A percentile compares a stretch with the other conserved stretches of the same genome.
These are phyloP conservation scores for Syzygium aqueum DNA, from an alignment of 345 rosid species.

Conservation along the genomic window DNA sequence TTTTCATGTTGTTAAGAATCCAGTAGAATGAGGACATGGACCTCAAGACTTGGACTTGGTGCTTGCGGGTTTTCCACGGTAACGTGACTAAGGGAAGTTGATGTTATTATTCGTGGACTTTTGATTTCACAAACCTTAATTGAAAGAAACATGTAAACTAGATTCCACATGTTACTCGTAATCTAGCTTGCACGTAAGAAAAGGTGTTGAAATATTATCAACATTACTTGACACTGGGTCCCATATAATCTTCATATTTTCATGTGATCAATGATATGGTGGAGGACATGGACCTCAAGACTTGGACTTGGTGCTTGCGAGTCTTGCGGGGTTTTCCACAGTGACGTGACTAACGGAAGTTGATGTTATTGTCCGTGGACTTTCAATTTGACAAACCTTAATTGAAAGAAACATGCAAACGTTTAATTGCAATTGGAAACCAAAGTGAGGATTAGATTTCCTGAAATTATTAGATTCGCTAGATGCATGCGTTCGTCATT, in stretches of 20 bases:
- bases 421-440: not conserved
- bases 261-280: too few species aligned
- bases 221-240: too few species aligned
- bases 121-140: not conserved
- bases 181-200: too few species aligned
- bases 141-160: not conserved
- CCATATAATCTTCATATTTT: too few species aligned
- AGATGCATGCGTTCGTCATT: accelerated
- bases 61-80: accelerated
- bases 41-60: not conserved
- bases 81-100: not conserved
- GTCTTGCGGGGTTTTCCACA: too few species aligned
- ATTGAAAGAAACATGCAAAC: not conserved
- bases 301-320: too few species aligned
- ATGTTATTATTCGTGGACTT: not conserved
- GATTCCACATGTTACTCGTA: too few species aligned
- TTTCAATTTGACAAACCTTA: not conserved
- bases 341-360: not conserved
- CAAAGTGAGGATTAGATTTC: not conserved
- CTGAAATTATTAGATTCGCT: not conserved
- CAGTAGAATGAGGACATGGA: accelerated
- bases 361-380: not conserved
- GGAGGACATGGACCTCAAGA: too few species aligned
- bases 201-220: too few species aligned
- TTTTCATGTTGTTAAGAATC: too few species aligned